A percentile compares a stretch with the other conserved stretches of the same genome.
These are phyloP conservation scores for Rhodomyrtus psidioides DNA, from an alignment of 441 rosid genomes.

Conservation along the genomic window DNA sequence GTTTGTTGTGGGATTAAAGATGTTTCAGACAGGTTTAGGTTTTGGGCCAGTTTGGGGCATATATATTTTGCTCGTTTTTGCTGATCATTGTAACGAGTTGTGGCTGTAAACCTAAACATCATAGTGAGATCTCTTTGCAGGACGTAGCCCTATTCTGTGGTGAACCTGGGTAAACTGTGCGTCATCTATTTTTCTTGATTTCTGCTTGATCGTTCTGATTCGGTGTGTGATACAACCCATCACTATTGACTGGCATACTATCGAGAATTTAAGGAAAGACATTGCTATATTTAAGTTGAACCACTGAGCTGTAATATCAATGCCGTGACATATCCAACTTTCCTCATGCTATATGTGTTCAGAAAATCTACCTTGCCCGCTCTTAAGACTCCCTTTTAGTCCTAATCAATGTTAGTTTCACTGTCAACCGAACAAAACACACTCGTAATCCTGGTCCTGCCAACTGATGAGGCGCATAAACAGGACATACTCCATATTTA, in stretches of 20 bases:
- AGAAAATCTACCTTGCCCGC: not conserved
- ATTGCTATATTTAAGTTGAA: not conserved
- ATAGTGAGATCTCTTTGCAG: no score
- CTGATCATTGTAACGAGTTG: no score
- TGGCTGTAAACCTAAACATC: no score
- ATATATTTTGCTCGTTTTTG: no score
- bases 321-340: not conserved
- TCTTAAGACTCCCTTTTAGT: not conserved
- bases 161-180: no score
- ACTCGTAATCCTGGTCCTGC: not conserved
- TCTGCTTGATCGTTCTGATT: no score
- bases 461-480: not conserved
- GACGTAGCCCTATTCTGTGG: no score
- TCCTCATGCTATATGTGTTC: not conserved
- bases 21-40: no score
- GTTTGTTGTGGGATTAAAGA: no score
- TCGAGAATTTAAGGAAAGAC: not conserved
- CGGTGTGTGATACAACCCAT: no score
- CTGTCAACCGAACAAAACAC: not conserved
- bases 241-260: not conserved
- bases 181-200: no score
- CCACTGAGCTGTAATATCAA: not conserved
- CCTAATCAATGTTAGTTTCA: not conserved
- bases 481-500: not conserved
- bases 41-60: no score